Percentiles rank a stretch among this genome's conserved stretches.
These are phyloP conservation scores for Ascochyta koolunga DNA, from an alignment of 2,329 filamentous ascomycete species.

Conservation along the genomic window DNA sequence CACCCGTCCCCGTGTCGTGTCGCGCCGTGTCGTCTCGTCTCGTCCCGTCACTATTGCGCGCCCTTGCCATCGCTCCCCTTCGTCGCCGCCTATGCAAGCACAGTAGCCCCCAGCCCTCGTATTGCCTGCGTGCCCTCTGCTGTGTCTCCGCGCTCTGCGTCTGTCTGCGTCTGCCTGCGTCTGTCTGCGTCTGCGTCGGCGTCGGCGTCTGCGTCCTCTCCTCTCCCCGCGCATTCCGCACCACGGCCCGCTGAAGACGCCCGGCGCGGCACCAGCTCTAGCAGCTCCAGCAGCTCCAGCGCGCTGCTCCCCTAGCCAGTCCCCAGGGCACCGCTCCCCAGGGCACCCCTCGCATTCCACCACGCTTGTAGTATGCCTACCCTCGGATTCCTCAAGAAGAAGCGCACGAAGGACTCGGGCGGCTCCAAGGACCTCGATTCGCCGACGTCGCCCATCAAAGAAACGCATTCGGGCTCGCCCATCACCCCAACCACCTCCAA, in stretches of 20 bases:
- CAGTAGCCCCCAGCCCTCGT: not conserved
- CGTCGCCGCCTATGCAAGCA: not conserved
- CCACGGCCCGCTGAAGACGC: constrained; percentile 2
- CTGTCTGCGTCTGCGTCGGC: too few species aligned
- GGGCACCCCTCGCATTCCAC: constrained; percentile 32
- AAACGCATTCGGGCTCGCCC: constrained; percentile 57
- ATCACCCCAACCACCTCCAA: constrained; percentile 43
- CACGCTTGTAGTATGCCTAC: constrained; percentile 73
- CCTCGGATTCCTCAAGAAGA: constrained; percentile 97
- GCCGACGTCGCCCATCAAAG: constrained; percentile 70
- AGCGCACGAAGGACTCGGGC: constrained; percentile 89
- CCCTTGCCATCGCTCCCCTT: not conserved
- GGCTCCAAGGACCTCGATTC: constrained; percentile 66
- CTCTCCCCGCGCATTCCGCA: constrained; percentile 7
- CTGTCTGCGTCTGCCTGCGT: not conserved
- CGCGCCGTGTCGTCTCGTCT: constrained; percentile 3
- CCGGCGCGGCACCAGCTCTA: not conserved
- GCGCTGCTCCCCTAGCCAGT: not conserved
- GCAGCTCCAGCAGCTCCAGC: not conserved
- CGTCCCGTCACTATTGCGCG: constrained; percentile 1
- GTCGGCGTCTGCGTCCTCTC: not conserved
- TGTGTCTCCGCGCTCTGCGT: not conserved
- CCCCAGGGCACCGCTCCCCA: constrained; percentile 24
- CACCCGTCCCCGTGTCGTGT: too few species aligned
- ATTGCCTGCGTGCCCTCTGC: not conserved